Evolutionary conservation across 106 monocot species (phyloP), one percentile per base, ranked within the genome.

Genomic region (Dendrobium officinale): DNA sequence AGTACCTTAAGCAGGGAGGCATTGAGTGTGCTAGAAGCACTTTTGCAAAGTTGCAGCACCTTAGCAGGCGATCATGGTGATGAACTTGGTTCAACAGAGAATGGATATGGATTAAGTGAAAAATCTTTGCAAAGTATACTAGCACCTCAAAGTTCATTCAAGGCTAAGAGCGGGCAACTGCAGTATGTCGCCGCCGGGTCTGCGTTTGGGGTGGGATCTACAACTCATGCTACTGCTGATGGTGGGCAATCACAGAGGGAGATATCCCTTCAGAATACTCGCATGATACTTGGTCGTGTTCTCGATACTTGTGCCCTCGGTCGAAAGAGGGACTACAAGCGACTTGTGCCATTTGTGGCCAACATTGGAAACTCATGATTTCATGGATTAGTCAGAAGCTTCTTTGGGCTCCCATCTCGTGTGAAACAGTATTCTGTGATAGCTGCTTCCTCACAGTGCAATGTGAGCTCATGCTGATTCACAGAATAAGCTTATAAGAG

Each of bases 271-370:
- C 93, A 89, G 79, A 95, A 93, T 77, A 93, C 95, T 11, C 80
- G 95, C 1, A 79, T 95, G 84, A 84, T 99, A 18, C 91, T 99
- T 55, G 99, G 92, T 0, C 86, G 99, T 59, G 99, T 99, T 75
- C 89, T 99, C 44, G 99, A 99, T 51, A 93, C 90, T 16, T 99
- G 95, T 48, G 82, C 95, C 4, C 89, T 99, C 22, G 95, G 99
- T 2, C 82, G 91, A 48, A 93, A 91, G 78, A 91, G 93, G 79
- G 99, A 99, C 73, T 93, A 93, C 84, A 99, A 95, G 79, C 90
- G 99, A 6, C 91, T 99, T 16, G 95, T 99, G 82, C 99, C 99
- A 8, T 99, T 99, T 73, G 93, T 99, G 76, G 87, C 90, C 17
- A 89, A 83, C 37, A 33, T 33, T 37, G 70, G 70, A 70, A 70